Evolutionary conservation across 345 rosid species (phyloP).

Genomic region (Hibiscus tridactylites): DNA sequence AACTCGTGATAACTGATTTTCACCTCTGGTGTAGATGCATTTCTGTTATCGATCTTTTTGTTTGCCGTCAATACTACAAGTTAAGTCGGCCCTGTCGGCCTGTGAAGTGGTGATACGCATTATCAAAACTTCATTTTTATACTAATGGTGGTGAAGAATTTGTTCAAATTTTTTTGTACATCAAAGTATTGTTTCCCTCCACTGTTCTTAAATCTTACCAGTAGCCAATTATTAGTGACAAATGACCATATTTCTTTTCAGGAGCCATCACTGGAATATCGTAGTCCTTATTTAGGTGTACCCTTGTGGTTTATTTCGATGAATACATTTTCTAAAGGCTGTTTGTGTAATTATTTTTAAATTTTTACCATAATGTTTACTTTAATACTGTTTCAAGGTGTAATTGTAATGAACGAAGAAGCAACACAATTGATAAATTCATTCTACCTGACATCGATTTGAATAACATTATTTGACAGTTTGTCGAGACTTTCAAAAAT

Average conservation of each 20-base stretch:
- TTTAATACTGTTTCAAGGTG: no score
- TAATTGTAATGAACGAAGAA: no score
- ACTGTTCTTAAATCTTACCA: background rate
- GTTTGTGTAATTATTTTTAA: background rate
- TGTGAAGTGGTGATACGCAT: conserved; percentile 12
- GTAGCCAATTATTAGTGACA: background rate
- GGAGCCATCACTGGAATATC: background rate
- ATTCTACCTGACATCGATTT: no score
- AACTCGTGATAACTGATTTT: conserved; percentile 10
- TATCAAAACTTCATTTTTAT: conserved; percentile 21
- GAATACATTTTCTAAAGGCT: background rate
- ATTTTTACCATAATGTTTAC: background rate
- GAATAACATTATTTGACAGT: no score
- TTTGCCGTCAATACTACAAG: conserved; percentile 21
- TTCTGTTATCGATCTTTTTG: conserved; percentile 20
- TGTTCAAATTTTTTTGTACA: conserved; percentile 18
- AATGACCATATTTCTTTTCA: background rate
- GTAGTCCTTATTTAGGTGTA: background rate
- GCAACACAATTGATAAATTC: no score
- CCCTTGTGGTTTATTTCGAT: background rate
- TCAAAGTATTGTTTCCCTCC: background rate
- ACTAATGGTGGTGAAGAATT: conserved; percentile 17
- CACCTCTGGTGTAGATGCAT: conserved; percentile 10
- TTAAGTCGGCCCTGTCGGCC: conserved; percentile 11
- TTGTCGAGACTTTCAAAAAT: no score